Conservation (phyloP, 1,284 basidiomycete species). For the Ganoderma meredithae region DNA sequence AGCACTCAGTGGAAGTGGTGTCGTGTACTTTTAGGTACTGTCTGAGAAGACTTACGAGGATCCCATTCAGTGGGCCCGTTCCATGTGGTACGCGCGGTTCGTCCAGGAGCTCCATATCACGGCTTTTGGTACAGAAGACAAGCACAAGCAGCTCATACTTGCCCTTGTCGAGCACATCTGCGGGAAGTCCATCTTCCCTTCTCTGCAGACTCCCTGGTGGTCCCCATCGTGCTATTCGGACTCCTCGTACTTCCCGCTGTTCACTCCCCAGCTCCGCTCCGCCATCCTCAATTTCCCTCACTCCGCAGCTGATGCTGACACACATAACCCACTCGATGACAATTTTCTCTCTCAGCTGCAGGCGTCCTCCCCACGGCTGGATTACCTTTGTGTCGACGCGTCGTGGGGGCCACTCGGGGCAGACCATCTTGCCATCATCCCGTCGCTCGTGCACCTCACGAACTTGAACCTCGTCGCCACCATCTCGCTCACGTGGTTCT, state of each 20-base stretch:
- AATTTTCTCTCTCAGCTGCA: background rate
- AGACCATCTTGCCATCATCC: background rate
- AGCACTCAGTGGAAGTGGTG: background rate
- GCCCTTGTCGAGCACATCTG: background rate
- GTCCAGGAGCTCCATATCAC: background rate
- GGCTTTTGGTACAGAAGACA: background rate
- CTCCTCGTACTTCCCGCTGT: background rate
- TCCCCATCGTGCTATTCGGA: background rate
- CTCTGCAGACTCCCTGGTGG: background rate
- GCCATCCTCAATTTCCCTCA: background rate
- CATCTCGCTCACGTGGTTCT: background rate
- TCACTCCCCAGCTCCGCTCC: background rate
- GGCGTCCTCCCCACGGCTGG: background rate
- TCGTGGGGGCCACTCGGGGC: background rate
- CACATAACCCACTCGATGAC: too few species aligned
- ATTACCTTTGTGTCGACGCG: background rate
- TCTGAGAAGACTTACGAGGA: background rate
- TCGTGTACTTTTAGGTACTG: background rate
- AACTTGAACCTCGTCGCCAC: background rate
- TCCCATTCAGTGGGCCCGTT: background rate
- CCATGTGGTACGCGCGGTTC: slow-evolving; percentile 3
- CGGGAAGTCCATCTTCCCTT: background rate
- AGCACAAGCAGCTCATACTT: background rate
- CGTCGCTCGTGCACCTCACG: background rate
- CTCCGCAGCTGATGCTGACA: background rate